Conservation (phyloP, 1,284 basidiomycete species). For the Moesziomyces globuligerus region DNA sequence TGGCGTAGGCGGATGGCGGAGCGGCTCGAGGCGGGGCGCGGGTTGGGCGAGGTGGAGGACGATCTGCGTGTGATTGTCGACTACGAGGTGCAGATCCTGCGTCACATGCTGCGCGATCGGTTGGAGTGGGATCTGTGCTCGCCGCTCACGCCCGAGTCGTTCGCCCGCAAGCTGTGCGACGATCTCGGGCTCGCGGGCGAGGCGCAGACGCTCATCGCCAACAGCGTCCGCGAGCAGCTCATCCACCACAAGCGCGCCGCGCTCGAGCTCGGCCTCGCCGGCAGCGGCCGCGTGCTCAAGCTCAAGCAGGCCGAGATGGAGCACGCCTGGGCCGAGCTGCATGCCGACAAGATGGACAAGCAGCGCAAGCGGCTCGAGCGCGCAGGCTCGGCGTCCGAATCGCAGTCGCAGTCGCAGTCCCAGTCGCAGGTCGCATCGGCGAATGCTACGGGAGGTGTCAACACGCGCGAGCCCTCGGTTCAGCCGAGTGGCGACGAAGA, state of each 20-base stretch:
- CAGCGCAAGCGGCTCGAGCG: conserved; percentile 26
- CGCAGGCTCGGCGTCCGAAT: conserved; percentile 7
- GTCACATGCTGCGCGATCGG: conserved; percentile 88
- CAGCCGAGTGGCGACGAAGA: conserved; percentile 24
- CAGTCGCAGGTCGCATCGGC: conserved; percentile 6
- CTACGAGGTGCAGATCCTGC: conserved; percentile 96
- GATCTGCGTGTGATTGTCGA: conserved; percentile 64
- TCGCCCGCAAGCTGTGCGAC: conserved; percentile 80
- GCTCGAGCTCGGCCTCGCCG: conserved; percentile 88
- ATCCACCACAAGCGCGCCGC: conserved; percentile 91
- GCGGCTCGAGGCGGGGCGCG: conserved; percentile 24
- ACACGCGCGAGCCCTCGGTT: conserved; percentile 23
- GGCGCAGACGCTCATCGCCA: conserved; percentile 85
- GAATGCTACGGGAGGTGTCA: conserved; percentile 12
- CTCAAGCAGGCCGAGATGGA: conserved; percentile 54
- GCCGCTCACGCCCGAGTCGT: conserved; percentile 86
- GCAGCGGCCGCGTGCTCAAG: conserved; percentile 62
- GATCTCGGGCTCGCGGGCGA: conserved; percentile 91
- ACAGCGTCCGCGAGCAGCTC: conserved; percentile 93
- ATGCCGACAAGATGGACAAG: conserved; percentile 68
- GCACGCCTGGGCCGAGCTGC: conserved; percentile 33
- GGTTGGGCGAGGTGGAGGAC: conserved; percentile 56
- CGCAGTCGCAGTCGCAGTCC: conserved; percentile 8
- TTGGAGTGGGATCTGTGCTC: conserved; percentile 98
- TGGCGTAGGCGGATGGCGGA: conserved; percentile 40